These are phyloP conservation scores for Avena atlantica DNA, from an alignment of 176 grass and related monocot genomes.

Conservation along the genomic window DNA sequence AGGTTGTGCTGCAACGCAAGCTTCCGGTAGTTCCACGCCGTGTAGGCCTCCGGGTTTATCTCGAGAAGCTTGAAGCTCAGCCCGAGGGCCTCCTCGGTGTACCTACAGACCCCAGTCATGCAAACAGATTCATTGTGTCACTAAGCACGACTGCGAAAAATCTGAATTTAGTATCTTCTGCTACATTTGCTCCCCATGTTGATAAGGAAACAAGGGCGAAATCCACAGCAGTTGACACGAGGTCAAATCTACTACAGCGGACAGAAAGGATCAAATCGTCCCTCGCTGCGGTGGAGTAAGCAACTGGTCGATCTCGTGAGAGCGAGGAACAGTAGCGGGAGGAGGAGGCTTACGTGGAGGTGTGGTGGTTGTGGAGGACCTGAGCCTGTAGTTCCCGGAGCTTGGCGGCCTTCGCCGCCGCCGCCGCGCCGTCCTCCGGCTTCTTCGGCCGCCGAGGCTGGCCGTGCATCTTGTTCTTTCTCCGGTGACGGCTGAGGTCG, in stretches of 20 bases:
- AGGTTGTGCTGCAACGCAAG: slow-evolving; percentile 78
- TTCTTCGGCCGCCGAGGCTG: slow-evolving; percentile 64
- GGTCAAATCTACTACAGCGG: neutral
- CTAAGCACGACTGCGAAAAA: neutral
- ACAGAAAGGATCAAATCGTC: neutral
- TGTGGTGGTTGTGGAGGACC: slow-evolving; percentile 74
- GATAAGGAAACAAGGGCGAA: neutral
- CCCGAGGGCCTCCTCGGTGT: slow-evolving; percentile 77
- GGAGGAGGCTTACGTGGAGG: slow-evolving; percentile 61
- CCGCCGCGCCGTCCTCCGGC: slow-evolving; percentile 64
- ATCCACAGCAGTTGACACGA: neutral
- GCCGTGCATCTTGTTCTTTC: slow-evolving; percentile 68
- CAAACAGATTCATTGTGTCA: neutral
- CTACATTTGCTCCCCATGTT: neutral
- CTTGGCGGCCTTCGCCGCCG: slow-evolving; percentile 68
- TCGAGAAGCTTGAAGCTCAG: slow-evolving; percentile 85
- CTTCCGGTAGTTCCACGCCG: slow-evolving; percentile 92
- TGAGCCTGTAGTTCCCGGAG: slow-evolving; percentile 76
- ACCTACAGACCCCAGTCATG: slow-evolving; percentile 39
- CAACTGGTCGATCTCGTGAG: neutral
- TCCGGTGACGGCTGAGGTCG: slow-evolving; percentile 29
- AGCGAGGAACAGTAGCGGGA: neutral
- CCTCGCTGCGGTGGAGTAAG: neutral
- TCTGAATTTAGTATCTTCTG: neutral
- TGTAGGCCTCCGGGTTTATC: slow-evolving; percentile 92